Base-by-base conservation (phyloP, 805 yeast species). In the Candida nemodendra region DNA sequence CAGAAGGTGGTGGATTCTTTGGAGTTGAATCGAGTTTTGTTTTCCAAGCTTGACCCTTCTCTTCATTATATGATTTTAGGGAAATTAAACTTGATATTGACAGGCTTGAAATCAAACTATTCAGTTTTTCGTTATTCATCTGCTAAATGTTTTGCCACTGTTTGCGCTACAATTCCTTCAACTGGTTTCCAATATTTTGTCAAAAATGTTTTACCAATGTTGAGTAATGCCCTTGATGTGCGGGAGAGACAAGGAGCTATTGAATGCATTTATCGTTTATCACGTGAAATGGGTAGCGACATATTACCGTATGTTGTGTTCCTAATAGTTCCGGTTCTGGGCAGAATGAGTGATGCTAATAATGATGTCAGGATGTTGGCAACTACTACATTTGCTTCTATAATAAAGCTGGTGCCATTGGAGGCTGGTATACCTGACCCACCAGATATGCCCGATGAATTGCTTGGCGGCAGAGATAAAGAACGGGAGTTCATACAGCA, bases 381-480 rank as follows among this genome's bases (percentile, higher is more conserved):
- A 0, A 91, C 99, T 0, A 88, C 96, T 0, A 87, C 99, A 0
- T 93, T 93, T 72, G 99, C 99, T 0, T 82, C 95, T 0, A 87
- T 93, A 41, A 91, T 93, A 50, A 93, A 91, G 60, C 68, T 93
- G 45, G 98, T 93, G 15, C 99, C 99, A 4, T 72, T 93, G 42
- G 99, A 93, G 65, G 95, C 95, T 6, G 99, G 98, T 58, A 90
- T 93, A 25, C 89, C 95, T 1, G 96, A 93, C 61, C 98, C 98
- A 2, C 81, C 77, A 35, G 95, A 89, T 44, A 79, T 93, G 81
- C 95, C 98, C 1, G 70, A 71, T 39, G 88, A 85, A 31, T 68
- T 93, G 34, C 68, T 93, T 43, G 85, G 72, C 48, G 97, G 96
- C 7, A 84, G 97, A 60, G 96, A 89, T 51, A 75, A 85, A 38